Evolutionary conservation across 352 stramenopile genomes (phyloP).

Genomic region (Phytophthora europaea): DNA sequence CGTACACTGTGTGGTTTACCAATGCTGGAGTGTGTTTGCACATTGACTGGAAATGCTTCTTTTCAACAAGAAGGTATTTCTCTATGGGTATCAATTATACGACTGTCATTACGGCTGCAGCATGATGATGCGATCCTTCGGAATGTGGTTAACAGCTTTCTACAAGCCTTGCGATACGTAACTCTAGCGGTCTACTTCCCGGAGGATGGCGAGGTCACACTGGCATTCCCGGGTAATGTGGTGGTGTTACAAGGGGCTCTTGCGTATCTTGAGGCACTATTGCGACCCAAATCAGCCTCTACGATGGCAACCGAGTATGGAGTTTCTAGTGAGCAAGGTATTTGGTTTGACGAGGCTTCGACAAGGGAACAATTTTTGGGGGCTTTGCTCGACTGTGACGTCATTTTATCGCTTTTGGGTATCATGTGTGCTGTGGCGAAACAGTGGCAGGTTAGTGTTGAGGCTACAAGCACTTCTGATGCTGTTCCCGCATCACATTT

Average conservation of each 20-base stretch:
- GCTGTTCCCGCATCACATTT: slow-evolving; percentile 2
- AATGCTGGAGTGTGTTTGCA: slow-evolving; percentile 61
- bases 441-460: slow-evolving; percentile 14
- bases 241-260: slow-evolving; percentile 41
- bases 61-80: slow-evolving; percentile 48
- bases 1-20: slow-evolving; percentile 46
- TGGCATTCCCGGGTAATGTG: slow-evolving; percentile 36
- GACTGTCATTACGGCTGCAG: slow-evolving; percentile 42
- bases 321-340: neutral
- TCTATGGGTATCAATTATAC: slow-evolving; percentile 54
- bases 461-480: neutral
- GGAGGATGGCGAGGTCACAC: slow-evolving; percentile 30
- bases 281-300: slow-evolving; percentile 18
- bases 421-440: slow-evolving; percentile 46
- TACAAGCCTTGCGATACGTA: slow-evolving; percentile 65
- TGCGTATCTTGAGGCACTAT: slow-evolving; percentile 33
- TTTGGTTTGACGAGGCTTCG: neutral
- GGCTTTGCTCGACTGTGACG: slow-evolving; percentile 55
- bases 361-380: slow-evolving; percentile 43
- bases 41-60: slow-evolving; percentile 38
- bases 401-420: slow-evolving; percentile 50
- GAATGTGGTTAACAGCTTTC: slow-evolving; percentile 61
- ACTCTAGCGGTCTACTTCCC: slow-evolving; percentile 53
- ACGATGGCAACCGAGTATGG: neutral
- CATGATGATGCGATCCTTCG: slow-evolving; percentile 50